phyloP scores from a whole-genome alignment of 345 rosid species.

The Streptanthus diversifolius region DNA sequence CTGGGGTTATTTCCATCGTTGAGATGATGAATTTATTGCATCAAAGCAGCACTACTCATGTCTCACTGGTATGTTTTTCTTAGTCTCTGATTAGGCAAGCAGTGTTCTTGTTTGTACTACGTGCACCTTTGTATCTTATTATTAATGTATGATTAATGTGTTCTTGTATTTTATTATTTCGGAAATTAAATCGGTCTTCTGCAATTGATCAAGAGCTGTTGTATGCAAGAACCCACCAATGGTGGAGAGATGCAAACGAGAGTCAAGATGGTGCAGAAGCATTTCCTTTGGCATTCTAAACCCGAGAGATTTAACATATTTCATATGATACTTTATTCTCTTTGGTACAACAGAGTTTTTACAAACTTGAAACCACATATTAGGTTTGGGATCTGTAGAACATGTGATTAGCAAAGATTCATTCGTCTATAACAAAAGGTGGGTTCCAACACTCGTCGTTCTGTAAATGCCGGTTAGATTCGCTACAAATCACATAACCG shows the following conservation, averaged over 20 bases:
- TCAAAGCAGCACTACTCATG: constrained; percentile 48
- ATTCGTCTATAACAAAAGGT: background rate
- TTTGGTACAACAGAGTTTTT: constrained; percentile 83
- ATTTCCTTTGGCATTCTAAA: constrained; percentile 87
- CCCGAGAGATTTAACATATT: constrained; percentile 79
- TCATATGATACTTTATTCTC: constrained; percentile 91
- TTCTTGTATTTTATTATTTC: constrained; percentile 16
- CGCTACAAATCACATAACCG: background rate
- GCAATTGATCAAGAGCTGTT: constrained; percentile 54
- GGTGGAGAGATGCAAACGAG: constrained; percentile 62
- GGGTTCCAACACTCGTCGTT: background rate
- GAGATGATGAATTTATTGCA: constrained; percentile 69
- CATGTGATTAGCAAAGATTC: constrained; percentile 1
- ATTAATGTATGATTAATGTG: background rate
- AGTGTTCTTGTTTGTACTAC: background rate
- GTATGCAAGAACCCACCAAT: constrained; percentile 57
- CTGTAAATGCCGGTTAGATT: background rate
- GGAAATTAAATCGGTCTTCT: constrained; percentile 63
- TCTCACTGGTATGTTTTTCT: constrained; percentile 41
- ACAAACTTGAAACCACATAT: constrained; percentile 40
- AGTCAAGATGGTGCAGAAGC: constrained; percentile 79
- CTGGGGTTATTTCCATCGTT: constrained; percentile 51
- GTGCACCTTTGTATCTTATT: background rate
- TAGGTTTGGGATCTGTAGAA: background rate
- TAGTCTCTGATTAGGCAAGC: background rate